Percentiles rank a stretch among this genome's conserved stretches.
Evolutionary conservation across 352 stramenopile species (phyloP).

Genomic region (Pythium vanterpoolii): DNA sequence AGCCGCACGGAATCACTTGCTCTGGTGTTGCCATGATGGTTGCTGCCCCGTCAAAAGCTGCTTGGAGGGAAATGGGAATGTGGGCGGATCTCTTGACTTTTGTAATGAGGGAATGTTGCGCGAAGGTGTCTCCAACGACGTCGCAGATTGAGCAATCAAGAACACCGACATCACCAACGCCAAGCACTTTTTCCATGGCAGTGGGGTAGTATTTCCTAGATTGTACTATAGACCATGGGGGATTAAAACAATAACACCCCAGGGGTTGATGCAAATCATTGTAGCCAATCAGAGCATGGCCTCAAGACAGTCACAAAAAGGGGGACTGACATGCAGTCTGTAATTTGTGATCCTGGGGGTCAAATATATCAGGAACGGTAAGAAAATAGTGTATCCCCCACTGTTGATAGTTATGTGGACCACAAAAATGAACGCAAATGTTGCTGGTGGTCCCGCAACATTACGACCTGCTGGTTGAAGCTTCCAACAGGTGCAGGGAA

Average conservation of each 20-base stretch:
- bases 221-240: too few species aligned
- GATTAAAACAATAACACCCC: too few species aligned
- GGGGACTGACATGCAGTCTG: too few species aligned
- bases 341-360: too few species aligned
- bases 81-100: slow-evolving; percentile 4
- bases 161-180: not conserved
- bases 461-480: not conserved
- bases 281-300: too few species aligned
- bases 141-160: slow-evolving; percentile 22
- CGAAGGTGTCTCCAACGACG: slow-evolving; percentile 14
- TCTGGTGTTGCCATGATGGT: not conserved
- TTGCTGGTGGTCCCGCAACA: not conserved
- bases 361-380: not conserved
- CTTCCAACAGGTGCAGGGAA: not conserved
- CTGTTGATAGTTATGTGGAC: not conserved
- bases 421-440: not conserved
- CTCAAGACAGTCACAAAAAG: too few species aligned
- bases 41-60: not conserved
- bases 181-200: not conserved
- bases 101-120: not conserved
- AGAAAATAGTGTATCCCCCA: not conserved
- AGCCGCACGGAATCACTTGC: slow-evolving; percentile 54
- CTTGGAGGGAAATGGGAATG: not conserved
- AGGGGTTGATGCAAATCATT: too few species aligned
- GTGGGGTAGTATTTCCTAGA: not conserved